These are phyloP conservation scores for Lactarius hatsudake DNA, from an alignment of 768 basidiomycete species.

Conservation along the genomic window DNA sequence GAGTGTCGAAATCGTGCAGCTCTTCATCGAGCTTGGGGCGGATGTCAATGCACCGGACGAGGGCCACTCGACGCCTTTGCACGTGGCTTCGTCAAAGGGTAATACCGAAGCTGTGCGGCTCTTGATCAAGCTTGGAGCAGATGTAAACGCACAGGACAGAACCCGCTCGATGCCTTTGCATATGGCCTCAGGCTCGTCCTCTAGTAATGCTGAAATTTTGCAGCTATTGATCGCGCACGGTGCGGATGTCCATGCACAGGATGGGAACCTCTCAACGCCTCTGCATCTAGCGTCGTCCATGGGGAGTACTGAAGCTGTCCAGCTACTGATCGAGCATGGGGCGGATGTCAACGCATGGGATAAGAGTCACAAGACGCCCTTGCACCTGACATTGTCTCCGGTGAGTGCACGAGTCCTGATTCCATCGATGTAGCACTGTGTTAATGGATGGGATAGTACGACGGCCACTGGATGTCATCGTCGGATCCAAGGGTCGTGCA, in stretches of 20 bases:
- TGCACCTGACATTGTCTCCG: background rate
- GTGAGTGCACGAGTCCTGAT: background rate
- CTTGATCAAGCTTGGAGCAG: background rate
- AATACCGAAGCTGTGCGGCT: too few relatives aligned
- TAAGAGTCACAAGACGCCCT: background rate
- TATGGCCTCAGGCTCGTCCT: too few relatives aligned
- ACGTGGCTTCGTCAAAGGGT: too few relatives aligned
- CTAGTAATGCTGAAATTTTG: background rate
- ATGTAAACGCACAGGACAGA: background rate
- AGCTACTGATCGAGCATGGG: background rate
- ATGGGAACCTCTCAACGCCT: background rate
- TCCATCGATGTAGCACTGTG: background rate
- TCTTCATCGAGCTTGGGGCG: too few relatives aligned
- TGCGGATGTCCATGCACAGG: background rate
- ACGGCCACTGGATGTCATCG: background rate
- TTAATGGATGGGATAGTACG: background rate
- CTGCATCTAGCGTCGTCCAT: background rate
- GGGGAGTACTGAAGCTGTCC: background rate
- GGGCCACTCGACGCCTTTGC: too few relatives aligned
- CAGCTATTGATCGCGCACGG: background rate
- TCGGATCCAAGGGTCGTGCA: background rate
- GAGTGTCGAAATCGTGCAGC: too few relatives aligned
- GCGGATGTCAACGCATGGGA: background rate
- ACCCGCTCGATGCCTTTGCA: background rate
- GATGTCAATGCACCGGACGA: too few relatives aligned